Conservation (phyloP, 2,329 filamentous ascomycete genomes). For the Chlorencoelia australis region DNA sequence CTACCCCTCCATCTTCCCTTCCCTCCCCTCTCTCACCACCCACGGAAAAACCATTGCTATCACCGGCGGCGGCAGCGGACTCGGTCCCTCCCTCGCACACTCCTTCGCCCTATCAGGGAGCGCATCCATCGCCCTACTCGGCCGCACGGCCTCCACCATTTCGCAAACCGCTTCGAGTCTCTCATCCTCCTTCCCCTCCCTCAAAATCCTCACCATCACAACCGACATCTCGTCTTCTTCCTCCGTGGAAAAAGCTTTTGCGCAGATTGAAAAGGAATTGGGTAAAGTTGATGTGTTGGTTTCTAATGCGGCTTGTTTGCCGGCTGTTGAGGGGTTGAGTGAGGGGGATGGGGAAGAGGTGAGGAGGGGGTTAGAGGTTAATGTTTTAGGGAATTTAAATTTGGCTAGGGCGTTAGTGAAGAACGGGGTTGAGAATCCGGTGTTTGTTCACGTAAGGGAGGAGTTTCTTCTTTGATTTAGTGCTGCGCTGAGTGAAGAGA, state of each 20-base stretch:
- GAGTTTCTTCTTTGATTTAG: too few relatives aligned
- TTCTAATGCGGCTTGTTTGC: conserved; percentile 29
- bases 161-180: conserved; percentile 30
- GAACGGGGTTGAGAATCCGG: too few relatives aligned
- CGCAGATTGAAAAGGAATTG: conserved; percentile 19
- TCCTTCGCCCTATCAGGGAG: conserved; percentile 36
- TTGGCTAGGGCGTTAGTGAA: too few relatives aligned
- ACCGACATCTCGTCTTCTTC: conserved; percentile 27
- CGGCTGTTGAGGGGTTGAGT: conserved; percentile 21
- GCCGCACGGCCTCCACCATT: conserved; percentile 29
- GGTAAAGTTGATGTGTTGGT: conserved; percentile 32
- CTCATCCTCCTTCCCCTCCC: conserved; percentile 26
- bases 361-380: too few relatives aligned
- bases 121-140: conserved; percentile 33
- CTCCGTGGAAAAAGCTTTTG: conserved; percentile 28
- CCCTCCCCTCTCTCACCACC: conserved; percentile 31
- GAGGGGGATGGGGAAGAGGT: conserved; percentile 24
- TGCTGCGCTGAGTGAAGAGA: too few relatives aligned
- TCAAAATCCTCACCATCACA: conserved; percentile 27
- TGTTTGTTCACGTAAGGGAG: too few relatives aligned
- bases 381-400: too few relatives aligned
- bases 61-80: conserved; percentile 37
- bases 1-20: conserved; percentile 31
- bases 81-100: conserved; percentile 34
- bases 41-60: conserved; percentile 32